phyloP scores from a whole-genome alignment of 169 alveolate species.

The Plasmodium fragile region DNA sequence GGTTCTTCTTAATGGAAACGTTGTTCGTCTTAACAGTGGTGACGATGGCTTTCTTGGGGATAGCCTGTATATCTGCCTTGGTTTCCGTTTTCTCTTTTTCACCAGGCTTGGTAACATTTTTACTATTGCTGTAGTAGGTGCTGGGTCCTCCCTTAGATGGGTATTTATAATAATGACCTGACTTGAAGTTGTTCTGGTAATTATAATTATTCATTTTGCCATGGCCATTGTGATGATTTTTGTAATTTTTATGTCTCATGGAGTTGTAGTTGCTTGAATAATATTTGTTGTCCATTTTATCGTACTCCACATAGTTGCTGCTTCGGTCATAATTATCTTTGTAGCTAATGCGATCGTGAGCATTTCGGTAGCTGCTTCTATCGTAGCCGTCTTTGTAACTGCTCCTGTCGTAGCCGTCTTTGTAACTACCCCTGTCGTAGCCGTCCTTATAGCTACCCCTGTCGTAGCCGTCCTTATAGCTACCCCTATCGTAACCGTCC shows the following conservation, averaged over 20 bases:
- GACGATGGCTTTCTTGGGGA: slow-evolving; percentile 70
- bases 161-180: slow-evolving; percentile 49
- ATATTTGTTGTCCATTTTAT: slow-evolving; percentile 66
- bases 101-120: slow-evolving; percentile 2
- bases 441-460: background rate
- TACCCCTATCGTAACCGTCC: background rate
- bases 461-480: background rate
- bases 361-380: slow-evolving; percentile 9
- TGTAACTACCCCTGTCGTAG: slow-evolving; percentile 39
- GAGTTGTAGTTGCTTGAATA: slow-evolving; percentile 54
- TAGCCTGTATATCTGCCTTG: slow-evolving; percentile 39
- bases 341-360: background rate
- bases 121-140: slow-evolving; percentile 13
- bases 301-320: slow-evolving; percentile 53
- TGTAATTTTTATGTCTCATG: slow-evolving; percentile 57
- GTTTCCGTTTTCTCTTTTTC: slow-evolving; percentile 53
- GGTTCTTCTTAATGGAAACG: slow-evolving; percentile 66
- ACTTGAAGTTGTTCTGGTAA: slow-evolving; percentile 30
- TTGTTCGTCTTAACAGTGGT: slow-evolving; percentile 63
- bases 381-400: slow-evolving; percentile 58
- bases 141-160: slow-evolving; percentile 33
- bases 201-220: slow-evolving; percentile 36
- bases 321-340: slow-evolving; percentile 4
- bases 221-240: slow-evolving; percentile 37
- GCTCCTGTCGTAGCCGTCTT: slow-evolving; percentile 21